Base-by-base conservation (phyloP, 148 eudicot genomes). In the Camellia granthamiana region DNA sequence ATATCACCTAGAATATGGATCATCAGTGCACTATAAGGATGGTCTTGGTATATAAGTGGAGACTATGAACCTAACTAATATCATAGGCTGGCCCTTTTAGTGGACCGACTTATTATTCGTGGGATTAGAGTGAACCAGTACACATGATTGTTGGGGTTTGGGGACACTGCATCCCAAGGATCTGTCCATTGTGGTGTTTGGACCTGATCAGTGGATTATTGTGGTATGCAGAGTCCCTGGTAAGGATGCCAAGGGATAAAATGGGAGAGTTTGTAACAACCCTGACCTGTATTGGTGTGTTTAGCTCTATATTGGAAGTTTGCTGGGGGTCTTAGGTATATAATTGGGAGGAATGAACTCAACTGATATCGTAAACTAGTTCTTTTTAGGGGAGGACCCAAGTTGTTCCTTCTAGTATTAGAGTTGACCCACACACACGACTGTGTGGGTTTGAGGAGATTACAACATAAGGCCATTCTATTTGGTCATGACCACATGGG, bases 311-410 rank as follows among this genome's bases (percentile, higher is more conserved):
- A 55, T 55, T 55, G 59, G 59, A 55, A 12, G 3, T 55, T 9
- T 8, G 52, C 52, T 12, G 14, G 8, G 59, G 59, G 1, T 12
- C 59, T 10, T 55, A 6, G 12, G 10, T 10, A 9, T 12, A 8
- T 12, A 55, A 55, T 6, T 55, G 52, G 52, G 52, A 49, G 7
- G 6, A 49, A 49, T 49, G 5, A 49, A 49, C 52, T 49, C 52
- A 49, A 49, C 7, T 49, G 3, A 55, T 55, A 55, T 55, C 2
- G 1, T 55, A 55, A 9, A 3, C 59, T 9, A 6, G 59, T 6
- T 55, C 14, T 55, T 55, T 55, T 88, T 80, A 88, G 59, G 84
- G n/a, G n/a, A n/a, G n/a, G n/a, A n/a, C n/a, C n/a, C n/a, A n/a
- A n/a, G n/a, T n/a, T n/a, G n/a, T n/a, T n/a, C n/a, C n/a, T n/a